Conservation (phyloP, 2,329 filamentous ascomycete species). For the Claviceps monticola region DNA sequence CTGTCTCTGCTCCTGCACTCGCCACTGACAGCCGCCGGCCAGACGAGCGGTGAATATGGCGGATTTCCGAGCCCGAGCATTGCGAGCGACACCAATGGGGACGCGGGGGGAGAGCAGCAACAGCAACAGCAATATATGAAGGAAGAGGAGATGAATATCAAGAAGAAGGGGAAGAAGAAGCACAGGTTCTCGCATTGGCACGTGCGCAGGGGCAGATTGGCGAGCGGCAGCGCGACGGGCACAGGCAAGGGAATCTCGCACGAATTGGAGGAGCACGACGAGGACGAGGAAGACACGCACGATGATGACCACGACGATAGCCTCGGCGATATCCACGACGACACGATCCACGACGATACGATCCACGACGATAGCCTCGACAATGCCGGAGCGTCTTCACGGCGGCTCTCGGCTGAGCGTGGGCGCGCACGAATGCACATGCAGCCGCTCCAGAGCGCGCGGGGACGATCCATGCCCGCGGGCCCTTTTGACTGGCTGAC, state of each 20-base stretch:
- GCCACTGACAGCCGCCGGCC: conserved; percentile 1
- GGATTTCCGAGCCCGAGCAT: not conserved
- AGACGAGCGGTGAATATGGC: conserved; percentile 1
- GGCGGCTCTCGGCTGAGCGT: not conserved
- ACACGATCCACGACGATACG: not conserved
- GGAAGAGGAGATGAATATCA: not conserved
- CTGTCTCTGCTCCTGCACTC: not conserved
- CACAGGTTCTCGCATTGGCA: not conserved
- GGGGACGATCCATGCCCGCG: not conserved
- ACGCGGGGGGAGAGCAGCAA: no score
- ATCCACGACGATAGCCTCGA: not conserved
- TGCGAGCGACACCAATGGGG: not conserved
- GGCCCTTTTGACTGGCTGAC: not conserved
- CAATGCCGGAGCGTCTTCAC: not conserved
- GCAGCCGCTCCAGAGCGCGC: not conserved
- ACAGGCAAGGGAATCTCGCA: not conserved
- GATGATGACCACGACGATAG: not conserved
- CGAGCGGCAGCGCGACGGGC: not conserved
- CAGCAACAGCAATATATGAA: not conserved
- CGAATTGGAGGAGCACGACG: not conserved
- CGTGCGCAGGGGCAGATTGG: not conserved
- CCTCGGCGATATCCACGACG: not conserved
- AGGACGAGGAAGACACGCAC: not conserved
- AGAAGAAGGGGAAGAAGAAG: not conserved
- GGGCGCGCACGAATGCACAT: not conserved